These are phyloP conservation scores for Aaosphaeria arxii DNA, from an alignment of 2,329 filamentous ascomycete species.

Conservation along the genomic window DNA sequence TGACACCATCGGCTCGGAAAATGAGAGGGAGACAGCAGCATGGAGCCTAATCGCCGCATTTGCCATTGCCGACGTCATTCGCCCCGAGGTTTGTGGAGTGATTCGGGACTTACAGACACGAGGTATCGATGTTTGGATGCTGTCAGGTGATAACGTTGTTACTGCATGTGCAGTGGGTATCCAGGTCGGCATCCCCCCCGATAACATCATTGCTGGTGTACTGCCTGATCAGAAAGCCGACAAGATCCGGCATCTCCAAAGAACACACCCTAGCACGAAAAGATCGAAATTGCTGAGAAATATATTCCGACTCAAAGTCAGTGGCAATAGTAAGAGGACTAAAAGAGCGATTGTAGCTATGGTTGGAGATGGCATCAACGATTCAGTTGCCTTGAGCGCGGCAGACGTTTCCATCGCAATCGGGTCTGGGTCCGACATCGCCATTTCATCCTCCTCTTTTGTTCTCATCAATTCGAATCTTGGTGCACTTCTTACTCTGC, in stretches of 20 bases:
- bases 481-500: conserved; percentile 66
- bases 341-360: conserved; percentile 66
- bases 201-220: conserved; percentile 82
- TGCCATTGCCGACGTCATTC: conserved; percentile 77
- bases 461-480: conserved; percentile 73
- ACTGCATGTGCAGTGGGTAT: conserved; percentile 78
- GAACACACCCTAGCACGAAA: conserved; percentile 22
- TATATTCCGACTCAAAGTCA: conserved; percentile 9
- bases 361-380: conserved; percentile 92
- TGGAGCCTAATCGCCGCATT: conserved; percentile 61
- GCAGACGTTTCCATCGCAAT: conserved; percentile 83
- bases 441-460: conserved; percentile 77
- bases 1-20: neutral
- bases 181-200: conserved; percentile 68
- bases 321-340: conserved; percentile 1
- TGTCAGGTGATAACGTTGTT: conserved; percentile 85
- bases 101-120: conserved; percentile 62
- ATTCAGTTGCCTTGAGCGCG: conserved; percentile 74
- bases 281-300: conserved; percentile 16
- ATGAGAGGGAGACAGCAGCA: conserved; percentile 5
- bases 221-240: conserved; percentile 79
- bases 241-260: conserved; percentile 56
- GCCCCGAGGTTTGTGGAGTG: conserved; percentile 66
- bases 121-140: conserved; percentile 81
- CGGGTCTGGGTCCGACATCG: conserved; percentile 77